Percentiles rank a stretch among this genome's conserved stretches.
These are phyloP conservation scores for Penicillium canariense DNA, from an alignment of 495 filamentous ascomycete genomes.

Conservation along the genomic window DNA sequence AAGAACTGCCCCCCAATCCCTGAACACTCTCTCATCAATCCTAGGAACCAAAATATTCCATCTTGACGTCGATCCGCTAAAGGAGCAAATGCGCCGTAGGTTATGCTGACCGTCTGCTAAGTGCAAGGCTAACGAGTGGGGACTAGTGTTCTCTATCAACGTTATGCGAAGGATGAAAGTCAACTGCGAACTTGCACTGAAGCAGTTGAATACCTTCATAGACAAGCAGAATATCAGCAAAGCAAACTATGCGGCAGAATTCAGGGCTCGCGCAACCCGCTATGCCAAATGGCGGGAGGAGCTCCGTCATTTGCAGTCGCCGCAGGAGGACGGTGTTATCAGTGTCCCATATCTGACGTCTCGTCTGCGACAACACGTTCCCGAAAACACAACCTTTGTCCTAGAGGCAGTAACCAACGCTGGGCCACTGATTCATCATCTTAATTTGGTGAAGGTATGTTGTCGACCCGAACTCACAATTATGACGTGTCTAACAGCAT, in stretches of 20 bases:
- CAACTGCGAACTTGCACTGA: conserved; percentile 18
- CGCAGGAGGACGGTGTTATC: conserved; percentile 2
- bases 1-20: conserved; percentile 28
- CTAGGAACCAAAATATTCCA: conserved; percentile 57
- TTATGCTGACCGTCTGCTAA: neutral
- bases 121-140: neutral
- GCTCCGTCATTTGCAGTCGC: conserved; percentile 5
- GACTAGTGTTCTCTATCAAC: conserved; percentile 61
- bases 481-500: neutral
- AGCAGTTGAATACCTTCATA: conserved; percentile 19
- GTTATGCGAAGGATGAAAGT: conserved; percentile 46
- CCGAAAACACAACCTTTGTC: conserved; percentile 72
- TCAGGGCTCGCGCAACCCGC: conserved; percentile 6
- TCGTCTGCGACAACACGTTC: conserved; percentile 59
- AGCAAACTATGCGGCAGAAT: conserved; percentile 2
- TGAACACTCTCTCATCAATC: neutral
- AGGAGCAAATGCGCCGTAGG: conserved; percentile 69
- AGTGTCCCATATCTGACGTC: conserved; percentile 20
- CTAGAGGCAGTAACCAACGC: conserved; percentile 88
- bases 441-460: conserved; percentile 19
- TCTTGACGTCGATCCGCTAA: conserved; percentile 78
- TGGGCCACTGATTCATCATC: conserved; percentile 66
- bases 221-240: conserved; percentile 7
- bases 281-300: conserved; percentile 11
- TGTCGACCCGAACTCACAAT: neutral